Conservation (phyloP, 164 flowering plant species). For the Chimonanthus salicifolius region DNA sequence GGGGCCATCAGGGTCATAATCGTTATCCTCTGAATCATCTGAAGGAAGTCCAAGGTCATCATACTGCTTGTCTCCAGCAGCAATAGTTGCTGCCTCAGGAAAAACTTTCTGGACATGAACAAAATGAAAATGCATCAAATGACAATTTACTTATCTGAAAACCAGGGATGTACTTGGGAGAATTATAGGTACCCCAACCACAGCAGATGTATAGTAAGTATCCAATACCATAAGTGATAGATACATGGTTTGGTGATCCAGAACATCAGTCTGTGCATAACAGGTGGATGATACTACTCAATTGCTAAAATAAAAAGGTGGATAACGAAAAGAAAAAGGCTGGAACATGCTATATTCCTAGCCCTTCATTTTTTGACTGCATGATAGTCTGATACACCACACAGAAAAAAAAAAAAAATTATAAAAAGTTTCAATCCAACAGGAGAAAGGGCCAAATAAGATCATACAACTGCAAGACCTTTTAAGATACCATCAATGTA, state of each 20-base stretch:
- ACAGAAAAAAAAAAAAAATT: neutral
- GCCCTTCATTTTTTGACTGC: neutral
- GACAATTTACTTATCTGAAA: neutral
- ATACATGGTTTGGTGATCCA: neutral
- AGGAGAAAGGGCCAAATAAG: neutral
- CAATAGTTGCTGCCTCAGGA: constrained; percentile 69
- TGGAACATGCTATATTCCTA: neutral
- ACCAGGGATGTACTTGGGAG: neutral
- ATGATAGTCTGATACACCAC: neutral
- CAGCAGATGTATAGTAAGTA: neutral
- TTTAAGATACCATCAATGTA: neutral
- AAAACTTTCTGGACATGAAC: constrained; percentile 61
- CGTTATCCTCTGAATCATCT: constrained; percentile 88
- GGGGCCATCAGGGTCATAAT: constrained; percentile 66
- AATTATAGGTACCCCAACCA: neutral
- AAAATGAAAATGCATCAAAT: constrained; percentile 1
- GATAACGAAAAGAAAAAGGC: neutral
- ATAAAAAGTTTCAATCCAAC: neutral
- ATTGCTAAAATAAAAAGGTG: no score
- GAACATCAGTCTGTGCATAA: neutral
- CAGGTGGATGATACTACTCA: no score
- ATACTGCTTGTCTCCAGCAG: constrained; percentile 35
- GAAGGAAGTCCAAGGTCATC: constrained; percentile 59
- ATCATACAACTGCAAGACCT: neutral
- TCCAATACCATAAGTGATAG: neutral